A percentile compares a stretch with the other conserved stretches of the same genome.
These are phyloP conservation scores for Penicillium glabrum DNA, from an alignment of 2,329 filamentous ascomycete species.

Conservation along the genomic window DNA sequence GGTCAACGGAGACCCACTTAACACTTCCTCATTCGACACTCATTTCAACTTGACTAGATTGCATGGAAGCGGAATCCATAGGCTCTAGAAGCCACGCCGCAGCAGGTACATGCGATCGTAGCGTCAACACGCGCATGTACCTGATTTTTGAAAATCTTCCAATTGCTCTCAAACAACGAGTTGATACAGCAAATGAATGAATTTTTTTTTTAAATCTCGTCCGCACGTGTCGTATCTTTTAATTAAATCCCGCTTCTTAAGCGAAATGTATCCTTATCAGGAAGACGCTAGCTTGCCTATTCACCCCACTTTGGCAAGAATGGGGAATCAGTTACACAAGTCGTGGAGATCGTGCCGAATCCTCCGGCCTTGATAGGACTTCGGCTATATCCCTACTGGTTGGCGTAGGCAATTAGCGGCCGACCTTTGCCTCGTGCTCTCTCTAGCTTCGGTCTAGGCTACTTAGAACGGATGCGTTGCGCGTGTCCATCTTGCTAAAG, in stretches of 20 bases:
- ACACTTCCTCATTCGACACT: neutral
- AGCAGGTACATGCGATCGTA: slow-evolving; percentile 7
- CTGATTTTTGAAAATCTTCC: neutral
- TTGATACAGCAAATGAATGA: neutral
- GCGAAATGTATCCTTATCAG: neutral
- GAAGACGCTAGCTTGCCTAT: neutral
- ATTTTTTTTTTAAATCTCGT: neutral
- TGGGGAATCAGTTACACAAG: neutral
- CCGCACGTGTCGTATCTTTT: neutral
- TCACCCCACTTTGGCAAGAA: neutral
- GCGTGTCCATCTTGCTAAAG: neutral
- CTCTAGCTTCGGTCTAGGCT: slow-evolving; percentile 2
- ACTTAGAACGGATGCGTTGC: neutral
- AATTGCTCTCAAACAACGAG: neutral
- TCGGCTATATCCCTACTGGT: neutral
- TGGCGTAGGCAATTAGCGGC: slow-evolving; percentile 1
- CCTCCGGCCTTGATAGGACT: neutral
- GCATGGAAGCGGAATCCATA: slow-evolving; percentile 1
- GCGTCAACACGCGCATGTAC: neutral
- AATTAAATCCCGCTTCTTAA: neutral
- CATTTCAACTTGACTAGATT: neutral
- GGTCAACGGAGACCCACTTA: neutral
- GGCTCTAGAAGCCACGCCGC: slow-evolving; percentile 2
- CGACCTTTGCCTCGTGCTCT: slow-evolving; percentile 5
- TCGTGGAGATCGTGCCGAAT: slow-evolving; percentile 1